phyloP scores from a whole-genome alignment of 768 basidiomycete genomes.

The Pseudohyphozyma bogoriensis region DNA sequence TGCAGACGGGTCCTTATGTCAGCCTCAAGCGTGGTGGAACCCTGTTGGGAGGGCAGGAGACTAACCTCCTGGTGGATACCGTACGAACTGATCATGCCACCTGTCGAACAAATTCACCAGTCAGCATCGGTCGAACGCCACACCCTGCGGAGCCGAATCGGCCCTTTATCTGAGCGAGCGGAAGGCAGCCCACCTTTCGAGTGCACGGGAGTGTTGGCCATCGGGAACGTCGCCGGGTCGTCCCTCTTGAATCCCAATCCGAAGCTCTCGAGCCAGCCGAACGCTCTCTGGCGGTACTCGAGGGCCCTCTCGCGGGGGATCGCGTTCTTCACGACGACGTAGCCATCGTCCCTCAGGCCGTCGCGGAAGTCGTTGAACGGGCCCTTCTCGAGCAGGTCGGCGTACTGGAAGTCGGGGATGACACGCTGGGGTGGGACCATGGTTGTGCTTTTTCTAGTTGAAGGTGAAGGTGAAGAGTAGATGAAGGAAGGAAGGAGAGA shows the following conservation, averaged over 20 bases:
- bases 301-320: constrained; percentile 29
- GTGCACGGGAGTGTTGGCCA: constrained; percentile 2
- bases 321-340: constrained; percentile 32
- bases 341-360: constrained; percentile 23
- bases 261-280: constrained; percentile 27
- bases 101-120: neutral
- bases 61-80: constrained; percentile 17
- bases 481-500: too few species aligned
- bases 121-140: neutral
- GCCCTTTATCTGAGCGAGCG: neutral
- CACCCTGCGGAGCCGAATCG: neutral
- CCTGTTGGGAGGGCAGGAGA: neutral
- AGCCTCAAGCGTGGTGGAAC: too few species aligned
- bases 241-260: constrained; percentile 6
- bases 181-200: too few species aligned
- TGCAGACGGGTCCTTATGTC: neutral
- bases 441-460: too few species aligned
- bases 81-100: constrained; percentile 31
- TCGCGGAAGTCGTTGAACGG: constrained; percentile 23
- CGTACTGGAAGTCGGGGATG: constrained; percentile 12
- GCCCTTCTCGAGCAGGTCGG: constrained; percentile 6
- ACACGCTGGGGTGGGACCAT: neutral
- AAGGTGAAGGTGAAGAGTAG: too few species aligned
- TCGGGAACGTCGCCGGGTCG: constrained; percentile 1
- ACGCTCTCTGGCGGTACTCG: constrained; percentile 25